Conservation (phyloP, 2,329 filamentous ascomycete genomes). For the Clonostachys sp. region DNA sequence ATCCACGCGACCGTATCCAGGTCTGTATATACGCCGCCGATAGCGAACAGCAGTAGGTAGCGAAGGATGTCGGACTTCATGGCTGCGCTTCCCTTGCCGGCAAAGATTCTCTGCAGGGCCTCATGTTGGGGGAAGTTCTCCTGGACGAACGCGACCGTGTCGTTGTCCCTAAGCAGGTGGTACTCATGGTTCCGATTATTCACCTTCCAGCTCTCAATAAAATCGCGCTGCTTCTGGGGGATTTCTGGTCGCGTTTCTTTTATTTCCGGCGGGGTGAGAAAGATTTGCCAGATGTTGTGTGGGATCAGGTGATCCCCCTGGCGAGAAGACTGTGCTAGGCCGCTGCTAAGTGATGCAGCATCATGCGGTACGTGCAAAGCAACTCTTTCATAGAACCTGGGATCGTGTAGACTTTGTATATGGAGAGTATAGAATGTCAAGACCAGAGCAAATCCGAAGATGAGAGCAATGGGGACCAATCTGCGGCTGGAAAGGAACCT, state of each 20-base stretch:
- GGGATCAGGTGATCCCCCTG: constrained; percentile 1
- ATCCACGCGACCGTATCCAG: constrained; percentile 88
- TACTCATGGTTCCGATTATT: constrained; percentile 6
- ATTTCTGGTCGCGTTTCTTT: not conserved
- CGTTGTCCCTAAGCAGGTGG: constrained; percentile 13
- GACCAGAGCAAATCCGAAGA: too few species aligned
- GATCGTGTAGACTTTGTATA: too few species aligned
- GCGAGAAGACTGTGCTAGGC: too few species aligned
- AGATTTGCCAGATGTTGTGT: constrained; percentile 6
- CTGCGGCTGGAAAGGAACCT: too few species aligned
- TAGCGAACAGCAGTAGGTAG: constrained; percentile 61
- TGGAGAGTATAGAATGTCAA: too few species aligned
- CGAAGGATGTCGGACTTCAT: constrained; percentile 78
- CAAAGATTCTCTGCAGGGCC: not conserved
- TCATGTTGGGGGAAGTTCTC: constrained; percentile 10
- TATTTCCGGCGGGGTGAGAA: constrained; percentile 2
- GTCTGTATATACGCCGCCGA: constrained; percentile 72
- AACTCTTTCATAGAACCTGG: too few species aligned
- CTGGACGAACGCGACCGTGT: constrained; percentile 15
- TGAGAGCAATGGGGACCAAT: too few species aligned
- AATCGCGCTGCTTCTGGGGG: not conserved
- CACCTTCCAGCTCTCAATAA: constrained; percentile 5
- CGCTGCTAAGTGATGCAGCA: too few species aligned
- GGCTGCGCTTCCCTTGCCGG: constrained; percentile 45
- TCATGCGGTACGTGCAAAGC: too few species aligned